phyloP scores from a whole-genome alignment of 495 filamentous ascomycete genomes.

The Letharia columbiana region DNA sequence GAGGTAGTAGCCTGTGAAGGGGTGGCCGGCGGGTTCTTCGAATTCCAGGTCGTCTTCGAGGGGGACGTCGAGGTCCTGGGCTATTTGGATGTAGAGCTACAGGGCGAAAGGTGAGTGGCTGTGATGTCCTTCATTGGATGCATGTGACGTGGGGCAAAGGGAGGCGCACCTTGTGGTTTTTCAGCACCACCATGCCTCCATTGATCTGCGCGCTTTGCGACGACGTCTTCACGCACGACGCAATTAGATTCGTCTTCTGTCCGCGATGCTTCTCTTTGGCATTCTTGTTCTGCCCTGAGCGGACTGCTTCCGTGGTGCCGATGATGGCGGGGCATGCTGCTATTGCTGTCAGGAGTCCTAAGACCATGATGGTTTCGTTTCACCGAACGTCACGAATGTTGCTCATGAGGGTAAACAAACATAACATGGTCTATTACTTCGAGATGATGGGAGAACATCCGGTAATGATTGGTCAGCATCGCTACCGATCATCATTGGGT shows the following conservation, averaged over 20 bases:
- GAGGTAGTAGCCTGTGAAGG: slow-evolving; percentile 54
- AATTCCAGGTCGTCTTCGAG: slow-evolving; percentile 33
- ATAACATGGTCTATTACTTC: neutral
- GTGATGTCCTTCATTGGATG: neutral
- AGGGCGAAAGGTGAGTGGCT: neutral
- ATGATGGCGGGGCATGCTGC: slow-evolving; percentile 45
- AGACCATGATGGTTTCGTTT: slow-evolving; percentile 21
- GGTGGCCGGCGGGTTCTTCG: slow-evolving; percentile 36
- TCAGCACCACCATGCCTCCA: slow-evolving; percentile 39
- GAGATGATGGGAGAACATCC: neutral
- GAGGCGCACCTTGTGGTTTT: slow-evolving; percentile 33
- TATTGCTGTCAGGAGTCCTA: slow-evolving; percentile 36
- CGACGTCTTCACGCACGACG: slow-evolving; percentile 36
- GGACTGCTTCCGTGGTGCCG: slow-evolving; percentile 43
- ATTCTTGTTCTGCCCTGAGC: slow-evolving; percentile 39
- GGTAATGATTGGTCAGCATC: neutral
- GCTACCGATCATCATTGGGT: neutral
- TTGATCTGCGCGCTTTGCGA: slow-evolving; percentile 31
- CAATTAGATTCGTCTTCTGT: slow-evolving; percentile 41
- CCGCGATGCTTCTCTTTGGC: slow-evolving; percentile 40
- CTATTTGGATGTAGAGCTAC: slow-evolving; percentile 13
- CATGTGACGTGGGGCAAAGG: slow-evolving; percentile 14
- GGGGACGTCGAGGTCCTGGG: slow-evolving; percentile 8
- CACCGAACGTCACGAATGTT: neutral
- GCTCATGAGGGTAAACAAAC: neutral